phyloP scores from a whole-genome alignment of 2,329 filamentous ascomycete genomes.

The Metarhizium brunneum region DNA sequence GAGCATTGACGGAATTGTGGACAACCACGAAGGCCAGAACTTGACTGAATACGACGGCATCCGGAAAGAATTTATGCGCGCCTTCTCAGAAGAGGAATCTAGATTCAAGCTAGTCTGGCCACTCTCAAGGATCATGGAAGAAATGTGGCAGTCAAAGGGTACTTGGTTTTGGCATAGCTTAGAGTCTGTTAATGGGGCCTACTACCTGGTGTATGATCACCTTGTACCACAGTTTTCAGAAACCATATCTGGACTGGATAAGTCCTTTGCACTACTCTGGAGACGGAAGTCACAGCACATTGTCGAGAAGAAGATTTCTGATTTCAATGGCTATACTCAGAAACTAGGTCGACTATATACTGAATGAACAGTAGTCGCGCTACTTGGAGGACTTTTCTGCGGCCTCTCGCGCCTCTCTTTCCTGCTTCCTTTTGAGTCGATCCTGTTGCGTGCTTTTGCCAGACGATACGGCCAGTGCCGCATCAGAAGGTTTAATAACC shows the following conservation, averaged over 20 bases:
- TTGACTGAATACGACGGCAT: constrained; percentile 7
- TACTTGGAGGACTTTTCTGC: too few relatives aligned
- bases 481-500: too few relatives aligned
- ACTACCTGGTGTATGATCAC: constrained; percentile 1
- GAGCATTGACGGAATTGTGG: constrained; percentile 10
- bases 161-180: constrained; percentile 4
- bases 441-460: too few relatives aligned
- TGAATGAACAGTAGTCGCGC: too few relatives aligned
- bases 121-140: neutral
- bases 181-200: neutral
- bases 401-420: too few relatives aligned
- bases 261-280: neutral
- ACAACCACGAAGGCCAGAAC: constrained; percentile 1
- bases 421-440: too few relatives aligned
- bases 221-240: constrained; percentile 1
- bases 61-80: constrained; percentile 11
- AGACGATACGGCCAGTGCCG: too few relatives aligned
- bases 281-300: neutral
- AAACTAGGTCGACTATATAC: constrained; percentile 1
- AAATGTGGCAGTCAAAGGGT: constrained; percentile 3
- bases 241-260: neutral
- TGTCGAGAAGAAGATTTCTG: neutral
- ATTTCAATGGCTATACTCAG: neutral
- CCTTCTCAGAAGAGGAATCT: constrained; percentile 10
- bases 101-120: constrained; percentile 1